Evolutionary conservation across 2,329 filamentous ascomycete species (phyloP), one percentile per base, ranked within the genome.

Genomic region (Ambrosiella cleistominuta): DNA sequence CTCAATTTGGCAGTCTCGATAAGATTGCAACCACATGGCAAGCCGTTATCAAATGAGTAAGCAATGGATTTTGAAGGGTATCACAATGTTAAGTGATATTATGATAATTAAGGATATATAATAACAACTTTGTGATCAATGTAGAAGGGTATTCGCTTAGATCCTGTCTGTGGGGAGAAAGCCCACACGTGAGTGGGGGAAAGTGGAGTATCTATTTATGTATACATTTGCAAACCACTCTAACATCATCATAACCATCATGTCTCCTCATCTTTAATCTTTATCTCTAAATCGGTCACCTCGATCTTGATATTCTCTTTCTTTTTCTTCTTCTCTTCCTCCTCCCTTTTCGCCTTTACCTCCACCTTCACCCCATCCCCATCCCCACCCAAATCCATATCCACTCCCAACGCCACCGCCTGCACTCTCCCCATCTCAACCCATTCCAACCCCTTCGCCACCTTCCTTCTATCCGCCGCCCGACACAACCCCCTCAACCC

Each of bases 401-500:
- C 61, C 27, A 54, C 42, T 6, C 37, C 62, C 59, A 66, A 67
- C 4, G 64, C 63, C 27, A 57, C 65, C 13, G 64, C 61, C 61
- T 67, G 44, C 27, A 27, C 38, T 42, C 40, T 49, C 27, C 39
- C 15, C 63, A 15, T 57, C 65, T 68, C 58, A 69, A 71, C 67
- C 74, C 75, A 59, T 72, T 69, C 82, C 62, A 75, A 75, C 27
- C 77, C 79, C 60, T 78, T 75, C 7, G 70, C 67, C 4, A 83
- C 78, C 70, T 85, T 82, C 56, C 76, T 80, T 66, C 75, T 72
- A 61, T 88, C 79, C 36, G 86, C 85, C 9, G 80, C 79, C 66
- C 77, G 81, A 71, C 93, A 98, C 60, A 97, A 69, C 2, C 87
- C 87, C 38, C 75, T 75, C 17, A 85, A 72, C 0, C 87, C 87